These are phyloP conservation scores for Spizellomyces sp. DNA, from an alignment of 192 early-diverging fungal genomes.

Conservation along the genomic window DNA sequence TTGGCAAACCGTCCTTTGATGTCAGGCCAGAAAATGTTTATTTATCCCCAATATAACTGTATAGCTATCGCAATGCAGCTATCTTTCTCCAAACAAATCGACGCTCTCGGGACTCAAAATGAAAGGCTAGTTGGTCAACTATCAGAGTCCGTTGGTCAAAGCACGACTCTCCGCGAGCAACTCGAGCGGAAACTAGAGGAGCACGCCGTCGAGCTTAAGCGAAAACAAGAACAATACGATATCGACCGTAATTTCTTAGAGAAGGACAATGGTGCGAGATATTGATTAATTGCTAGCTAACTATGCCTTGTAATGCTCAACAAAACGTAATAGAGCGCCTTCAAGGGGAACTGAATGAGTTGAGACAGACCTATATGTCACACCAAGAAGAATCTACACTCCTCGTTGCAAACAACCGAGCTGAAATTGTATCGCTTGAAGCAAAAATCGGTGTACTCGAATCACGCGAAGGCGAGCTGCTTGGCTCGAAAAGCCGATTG, in stretches of 20 bases:
- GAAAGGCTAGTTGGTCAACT: not conserved
- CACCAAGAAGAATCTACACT: not conserved
- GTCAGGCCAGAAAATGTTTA: no score
- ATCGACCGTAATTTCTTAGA: no score
- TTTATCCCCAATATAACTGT: no score
- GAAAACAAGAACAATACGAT: not conserved
- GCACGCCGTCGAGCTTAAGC: not conserved
- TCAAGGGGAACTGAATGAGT: not conserved
- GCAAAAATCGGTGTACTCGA: constrained; percentile 12
- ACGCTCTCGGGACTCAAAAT: not conserved
- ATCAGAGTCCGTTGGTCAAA: not conserved
- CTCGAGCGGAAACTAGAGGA: not conserved
- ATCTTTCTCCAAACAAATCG: not conserved
- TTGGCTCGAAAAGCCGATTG: not conserved
- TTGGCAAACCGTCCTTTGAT: no score
- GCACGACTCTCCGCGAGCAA: not conserved
- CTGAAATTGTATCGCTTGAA: constrained; percentile 2
- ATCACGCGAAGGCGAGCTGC: not conserved
- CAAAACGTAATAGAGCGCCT: not conserved
- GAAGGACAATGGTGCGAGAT: no score
- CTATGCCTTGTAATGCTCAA: no score
- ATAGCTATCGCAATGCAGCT: no score
- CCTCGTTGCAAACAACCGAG: not conserved
- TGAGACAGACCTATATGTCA: not conserved
- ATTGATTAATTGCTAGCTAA: no score